Evolutionary conservation across 306 rosid genomes (phyloP).

Genomic region (Quercus dentata): DNA sequence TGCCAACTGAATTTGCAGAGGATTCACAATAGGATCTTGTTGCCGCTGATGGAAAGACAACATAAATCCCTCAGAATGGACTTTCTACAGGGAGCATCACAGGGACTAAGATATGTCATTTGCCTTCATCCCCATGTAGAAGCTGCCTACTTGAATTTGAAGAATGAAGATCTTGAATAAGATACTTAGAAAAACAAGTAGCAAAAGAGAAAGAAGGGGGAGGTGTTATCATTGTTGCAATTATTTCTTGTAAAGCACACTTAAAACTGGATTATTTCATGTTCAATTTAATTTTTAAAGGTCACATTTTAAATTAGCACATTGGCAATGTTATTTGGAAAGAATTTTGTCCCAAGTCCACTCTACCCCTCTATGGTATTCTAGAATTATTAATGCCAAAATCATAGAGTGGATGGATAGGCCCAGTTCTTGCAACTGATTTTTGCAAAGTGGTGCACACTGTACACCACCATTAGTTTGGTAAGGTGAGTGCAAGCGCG

Average conservation of each 20-base stretch:
- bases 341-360: neutral
- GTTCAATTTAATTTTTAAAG: neutral
- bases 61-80: conserved; percentile 83
- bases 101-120: conserved; percentile 55
- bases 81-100: conserved; percentile 59
- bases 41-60: conserved; percentile 72
- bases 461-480: too few species aligned
- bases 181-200: too few species aligned
- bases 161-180: neutral
- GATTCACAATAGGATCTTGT: conserved; percentile 84
- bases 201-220: neutral
- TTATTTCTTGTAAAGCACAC: too few species aligned
- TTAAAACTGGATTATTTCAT: too few species aligned
- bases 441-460: too few species aligned
- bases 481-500: too few species aligned
- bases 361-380: too few species aligned
- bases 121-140: neutral
- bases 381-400: neutral
- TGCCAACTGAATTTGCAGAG: conserved; percentile 76
- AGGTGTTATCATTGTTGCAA: too few species aligned
- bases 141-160: neutral
- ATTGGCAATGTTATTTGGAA: neutral
- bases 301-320: neutral
- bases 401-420: neutral
- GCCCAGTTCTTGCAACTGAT: too few species aligned